phyloP scores from a whole-genome alignment of 2,329 filamentous ascomycete species.

The Monilinia laxa region DNA sequence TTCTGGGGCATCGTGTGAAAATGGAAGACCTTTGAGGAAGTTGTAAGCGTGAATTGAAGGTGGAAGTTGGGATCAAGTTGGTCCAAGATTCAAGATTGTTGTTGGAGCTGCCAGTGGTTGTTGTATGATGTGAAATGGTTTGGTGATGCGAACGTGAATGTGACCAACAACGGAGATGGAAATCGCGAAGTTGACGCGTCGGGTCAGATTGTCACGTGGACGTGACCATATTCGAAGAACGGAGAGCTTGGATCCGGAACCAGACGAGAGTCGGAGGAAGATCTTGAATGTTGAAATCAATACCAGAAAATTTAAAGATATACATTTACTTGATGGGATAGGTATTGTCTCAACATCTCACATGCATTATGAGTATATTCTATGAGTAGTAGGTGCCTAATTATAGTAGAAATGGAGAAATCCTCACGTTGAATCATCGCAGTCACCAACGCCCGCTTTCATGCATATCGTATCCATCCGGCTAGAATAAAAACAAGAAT shows the following conservation, averaged over 20 bases:
- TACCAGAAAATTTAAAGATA: neutral
- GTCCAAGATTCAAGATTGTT: neutral
- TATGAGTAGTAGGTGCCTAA: neutral
- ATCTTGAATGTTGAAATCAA: neutral
- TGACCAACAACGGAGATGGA: neutral
- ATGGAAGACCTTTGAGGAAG: neutral
- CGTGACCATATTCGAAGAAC: neutral
- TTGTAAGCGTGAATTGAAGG: neutral
- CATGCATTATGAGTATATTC: neutral
- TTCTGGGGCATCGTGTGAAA: neutral
- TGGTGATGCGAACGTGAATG: neutral
- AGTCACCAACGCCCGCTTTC: slow-evolving; percentile 8
- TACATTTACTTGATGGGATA: neutral
- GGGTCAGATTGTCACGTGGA: neutral
- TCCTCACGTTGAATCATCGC: neutral
- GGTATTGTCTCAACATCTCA: neutral
- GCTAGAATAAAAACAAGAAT: slow-evolving; percentile 2
- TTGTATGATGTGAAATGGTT: neutral
- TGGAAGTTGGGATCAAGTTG: neutral
- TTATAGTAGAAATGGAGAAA: neutral
- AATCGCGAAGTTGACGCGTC: slow-evolving; percentile 17
- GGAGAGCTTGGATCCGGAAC: neutral
- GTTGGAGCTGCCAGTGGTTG: neutral
- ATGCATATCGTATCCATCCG: slow-evolving; percentile 16
- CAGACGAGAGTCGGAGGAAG: neutral